Percentiles rank a stretch among this genome's conserved stretches.
Conservation (phyloP, 805 yeast species). For the Saccharomycopsis fibuligera region DNA sequence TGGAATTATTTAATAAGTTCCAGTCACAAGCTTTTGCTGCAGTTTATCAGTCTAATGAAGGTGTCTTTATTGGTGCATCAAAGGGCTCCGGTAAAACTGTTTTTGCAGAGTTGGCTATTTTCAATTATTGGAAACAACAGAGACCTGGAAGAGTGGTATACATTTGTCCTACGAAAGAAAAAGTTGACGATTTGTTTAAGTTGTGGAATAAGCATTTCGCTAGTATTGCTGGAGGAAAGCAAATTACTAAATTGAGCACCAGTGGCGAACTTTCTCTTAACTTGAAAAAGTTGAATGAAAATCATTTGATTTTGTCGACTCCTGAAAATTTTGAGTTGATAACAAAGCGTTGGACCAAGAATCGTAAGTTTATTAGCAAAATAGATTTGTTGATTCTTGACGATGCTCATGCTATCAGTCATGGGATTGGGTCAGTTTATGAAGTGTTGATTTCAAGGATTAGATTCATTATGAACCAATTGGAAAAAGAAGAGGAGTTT, state of each 20-base stretch:
- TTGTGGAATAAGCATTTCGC: slow-evolving; percentile 50
- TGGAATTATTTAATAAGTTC: slow-evolving; percentile 53
- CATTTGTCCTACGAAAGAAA: slow-evolving; percentile 55
- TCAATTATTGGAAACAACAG: slow-evolving; percentile 60
- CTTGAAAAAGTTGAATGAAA: slow-evolving; percentile 45
- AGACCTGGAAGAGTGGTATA: slow-evolving; percentile 68
- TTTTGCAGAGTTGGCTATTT: slow-evolving; percentile 65
- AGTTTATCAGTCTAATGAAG: slow-evolving; percentile 51
- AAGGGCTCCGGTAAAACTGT: slow-evolving; percentile 73
- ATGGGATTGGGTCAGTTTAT: slow-evolving; percentile 56
- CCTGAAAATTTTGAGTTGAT: slow-evolving; percentile 71
- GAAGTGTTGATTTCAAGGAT: slow-evolving; percentile 69
- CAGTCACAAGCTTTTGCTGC: slow-evolving; percentile 68
- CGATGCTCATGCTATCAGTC: slow-evolving; percentile 62
- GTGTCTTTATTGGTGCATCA: slow-evolving; percentile 60
- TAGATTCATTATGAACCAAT: slow-evolving; percentile 60
- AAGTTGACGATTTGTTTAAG: slow-evolving; percentile 39
- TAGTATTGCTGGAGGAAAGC: slow-evolving; percentile 49
- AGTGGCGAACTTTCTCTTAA: slow-evolving; percentile 49
- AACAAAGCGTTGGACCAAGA: slow-evolving; percentile 75
- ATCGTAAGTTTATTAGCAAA: slow-evolving; percentile 59
- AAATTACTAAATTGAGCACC: slow-evolving; percentile 45
- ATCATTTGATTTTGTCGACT: slow-evolving; percentile 69
- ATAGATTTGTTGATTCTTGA: slow-evolving; percentile 69
- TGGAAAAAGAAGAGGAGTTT: slow-evolving; percentile 38